Evolutionary conservation across 208 protist genomes (phyloP), one percentile per base, ranked within the genome.

Genomic region (Phytomonas sp.): DNA sequence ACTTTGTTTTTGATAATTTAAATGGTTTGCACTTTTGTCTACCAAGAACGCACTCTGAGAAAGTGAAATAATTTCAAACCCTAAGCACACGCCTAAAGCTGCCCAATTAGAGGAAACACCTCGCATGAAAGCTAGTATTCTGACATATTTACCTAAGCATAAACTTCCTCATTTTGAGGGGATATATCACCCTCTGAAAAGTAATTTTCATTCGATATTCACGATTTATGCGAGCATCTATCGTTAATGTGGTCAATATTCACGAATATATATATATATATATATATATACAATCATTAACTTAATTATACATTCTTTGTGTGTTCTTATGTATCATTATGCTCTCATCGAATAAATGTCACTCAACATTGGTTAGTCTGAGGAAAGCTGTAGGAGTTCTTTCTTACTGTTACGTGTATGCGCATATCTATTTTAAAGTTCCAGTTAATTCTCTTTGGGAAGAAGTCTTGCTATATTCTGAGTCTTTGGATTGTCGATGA

Each of bases 401-500:
- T 15, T 23, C 40, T 23, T 15, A 23, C 13, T 51, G 9, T 6
- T 20, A 15, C 13, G 40, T 23, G 36, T 40, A 4, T 40, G 36
- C 9, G 20, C 20, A 51, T 20, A 51, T 20, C 2, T 51, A 51
- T 51, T 6, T 2, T 23, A 15, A 51, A 17, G 20, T 20, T 23
- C 13, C 40, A 17, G 13, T 51, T 51, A 51, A 15, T 51, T 20
- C 40, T 2, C 1, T 15, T 51, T 51, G 40, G 40, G 13, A 17
- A 51, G 40, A 51, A 51, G 40, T 15, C 4, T 15, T 51, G 40
- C 67, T 33, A 88, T 46, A 60, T 78, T 78, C 64, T 77, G 7
- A n/a, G 77, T 80, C 40, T 75, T 81, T 4, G 80, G 69, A 31
- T 66, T 60, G 26, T 73, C 69, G 1, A 4, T 30, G 23, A 83